Conservation (phyloP, 352 stramenopile genomes). For the Aphanomyces astaci region DNA sequence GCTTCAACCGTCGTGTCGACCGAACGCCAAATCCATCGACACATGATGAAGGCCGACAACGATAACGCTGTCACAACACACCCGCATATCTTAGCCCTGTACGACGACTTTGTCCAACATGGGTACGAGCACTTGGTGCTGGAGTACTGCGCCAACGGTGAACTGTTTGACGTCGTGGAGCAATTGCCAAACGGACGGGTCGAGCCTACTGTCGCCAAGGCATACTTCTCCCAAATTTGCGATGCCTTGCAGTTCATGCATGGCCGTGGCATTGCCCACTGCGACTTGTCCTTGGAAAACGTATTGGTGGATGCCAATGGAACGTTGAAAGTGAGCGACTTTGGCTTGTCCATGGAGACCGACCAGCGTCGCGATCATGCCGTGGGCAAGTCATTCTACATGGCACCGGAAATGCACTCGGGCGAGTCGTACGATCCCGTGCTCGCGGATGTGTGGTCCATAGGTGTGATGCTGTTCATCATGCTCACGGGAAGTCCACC, state of each 20-base stretch:
- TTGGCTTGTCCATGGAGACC: slow-evolving; percentile 34
- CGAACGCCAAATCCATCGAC: background rate
- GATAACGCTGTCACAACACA: background rate
- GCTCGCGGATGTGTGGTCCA: slow-evolving; percentile 23
- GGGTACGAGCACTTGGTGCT: slow-evolving; percentile 16
- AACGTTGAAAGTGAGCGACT: slow-evolving; percentile 45
- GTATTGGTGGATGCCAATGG: slow-evolving; percentile 37
- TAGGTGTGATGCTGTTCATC: slow-evolving; percentile 28
- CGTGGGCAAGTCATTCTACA: slow-evolving; percentile 28
- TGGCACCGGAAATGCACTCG: slow-evolving; percentile 25
- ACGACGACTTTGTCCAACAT: background rate
- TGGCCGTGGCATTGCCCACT: slow-evolving; percentile 33
- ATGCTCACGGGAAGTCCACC: slow-evolving; percentile 35
- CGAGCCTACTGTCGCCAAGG: background rate
- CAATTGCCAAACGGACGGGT: background rate
- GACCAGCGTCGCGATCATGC: slow-evolving; percentile 34
- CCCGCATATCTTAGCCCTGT: background rate
- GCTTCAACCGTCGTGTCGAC: background rate
- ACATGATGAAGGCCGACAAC: background rate
- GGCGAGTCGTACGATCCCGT: slow-evolving; percentile 17
- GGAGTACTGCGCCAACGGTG: slow-evolving; percentile 15
- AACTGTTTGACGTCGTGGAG: slow-evolving; percentile 13
- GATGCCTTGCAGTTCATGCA: slow-evolving; percentile 22
- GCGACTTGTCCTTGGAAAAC: slow-evolving; percentile 61
- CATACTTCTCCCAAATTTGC: slow-evolving; percentile 15